Evolutionary conservation across 768 basidiomycete genomes (phyloP).

Genomic region (Sporobolomyces roseus): DNA sequence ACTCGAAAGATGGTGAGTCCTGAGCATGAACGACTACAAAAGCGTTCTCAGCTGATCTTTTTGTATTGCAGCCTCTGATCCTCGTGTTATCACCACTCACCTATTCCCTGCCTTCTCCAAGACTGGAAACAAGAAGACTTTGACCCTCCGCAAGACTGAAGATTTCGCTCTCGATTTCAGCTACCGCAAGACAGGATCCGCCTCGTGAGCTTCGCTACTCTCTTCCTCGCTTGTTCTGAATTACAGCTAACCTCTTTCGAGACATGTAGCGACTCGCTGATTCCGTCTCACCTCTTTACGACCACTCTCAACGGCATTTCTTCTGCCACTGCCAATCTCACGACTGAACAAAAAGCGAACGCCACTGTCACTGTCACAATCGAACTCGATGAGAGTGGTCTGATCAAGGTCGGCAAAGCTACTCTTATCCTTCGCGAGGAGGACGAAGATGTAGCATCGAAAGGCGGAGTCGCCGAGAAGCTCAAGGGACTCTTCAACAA

Average conservation of each 20-base stretch:
- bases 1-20: conserved; percentile 4
- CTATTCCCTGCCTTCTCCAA: conserved; percentile 77
- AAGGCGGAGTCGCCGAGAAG: conserved; percentile 57
- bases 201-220: conserved; percentile 38
- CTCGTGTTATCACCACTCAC: conserved; percentile 67
- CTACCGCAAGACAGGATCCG: conserved; percentile 64
- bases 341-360: conserved; percentile 71
- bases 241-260: neutral
- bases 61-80: conserved; percentile 49
- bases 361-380: conserved; percentile 83
- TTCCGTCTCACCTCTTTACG: conserved; percentile 57
- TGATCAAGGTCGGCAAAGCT: conserved; percentile 74
- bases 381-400: conserved; percentile 77
- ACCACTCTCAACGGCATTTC: conserved; percentile 68
- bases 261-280: conserved; percentile 1
- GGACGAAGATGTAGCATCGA: conserved; percentile 50
- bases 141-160: conserved; percentile 77
- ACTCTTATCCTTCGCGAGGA: conserved; percentile 68
- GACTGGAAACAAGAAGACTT: conserved; percentile 73
- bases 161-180: conserved; percentile 75
- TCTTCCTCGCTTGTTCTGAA: neutral
- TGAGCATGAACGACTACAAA: too few relatives aligned
- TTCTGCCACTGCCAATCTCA: conserved; percentile 75
- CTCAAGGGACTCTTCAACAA: conserved; percentile 72
- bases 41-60: too few relatives aligned